Evolutionary conservation across 2,329 filamentous ascomycete genomes (phyloP).

Genomic region (Plectosphaerella sp.): DNA sequence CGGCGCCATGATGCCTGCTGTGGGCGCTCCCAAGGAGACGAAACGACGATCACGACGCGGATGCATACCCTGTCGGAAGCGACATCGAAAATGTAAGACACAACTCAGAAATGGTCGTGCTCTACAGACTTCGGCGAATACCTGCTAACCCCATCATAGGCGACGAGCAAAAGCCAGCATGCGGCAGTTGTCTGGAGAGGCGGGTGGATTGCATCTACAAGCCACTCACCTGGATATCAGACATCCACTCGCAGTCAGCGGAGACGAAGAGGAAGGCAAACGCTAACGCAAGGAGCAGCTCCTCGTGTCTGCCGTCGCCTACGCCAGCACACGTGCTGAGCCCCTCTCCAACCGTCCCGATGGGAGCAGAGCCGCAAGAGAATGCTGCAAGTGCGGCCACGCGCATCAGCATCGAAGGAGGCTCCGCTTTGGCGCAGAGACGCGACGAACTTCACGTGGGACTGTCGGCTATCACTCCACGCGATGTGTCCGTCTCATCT

Average conservation of each 20-base stretch:
- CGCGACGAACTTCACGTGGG: neutral
- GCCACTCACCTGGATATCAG: neutral
- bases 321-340: neutral
- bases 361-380: too few relatives aligned
- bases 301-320: neutral
- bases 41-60: conserved; percentile 6
- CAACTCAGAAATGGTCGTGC: neutral
- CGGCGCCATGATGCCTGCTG: neutral
- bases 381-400: too few relatives aligned
- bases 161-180: conserved; percentile 1
- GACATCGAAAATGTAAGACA: conserved; percentile 9
- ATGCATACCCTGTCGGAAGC: conserved; percentile 9
- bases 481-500: neutral
- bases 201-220: neutral
- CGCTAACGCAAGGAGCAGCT: neutral
- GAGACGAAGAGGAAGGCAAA: neutral
- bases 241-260: neutral
- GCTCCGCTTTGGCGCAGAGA: too few relatives aligned
- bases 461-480: neutral
- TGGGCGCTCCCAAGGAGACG: neutral
- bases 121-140: neutral
- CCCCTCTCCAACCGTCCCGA: neutral
- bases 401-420: too few relatives aligned
- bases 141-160: neutral
- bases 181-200: neutral